phyloP scores from a whole-genome alignment of 225 moss, liverwort and hornwort species.

The Marchantia paleacea region DNA sequence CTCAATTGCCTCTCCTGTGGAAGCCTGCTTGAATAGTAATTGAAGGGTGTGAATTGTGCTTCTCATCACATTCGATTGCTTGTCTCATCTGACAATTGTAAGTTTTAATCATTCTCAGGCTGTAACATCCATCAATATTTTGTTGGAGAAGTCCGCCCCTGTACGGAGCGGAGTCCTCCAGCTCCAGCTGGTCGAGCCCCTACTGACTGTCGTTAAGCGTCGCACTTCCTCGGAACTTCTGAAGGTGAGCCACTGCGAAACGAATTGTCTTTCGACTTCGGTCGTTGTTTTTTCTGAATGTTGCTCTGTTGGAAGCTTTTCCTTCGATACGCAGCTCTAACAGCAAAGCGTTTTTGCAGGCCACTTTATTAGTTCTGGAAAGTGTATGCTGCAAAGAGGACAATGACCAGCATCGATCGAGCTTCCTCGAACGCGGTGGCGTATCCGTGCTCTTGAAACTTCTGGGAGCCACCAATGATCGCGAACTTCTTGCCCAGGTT shows the following conservation, averaged over 20 bases:
- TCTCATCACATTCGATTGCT: background rate
- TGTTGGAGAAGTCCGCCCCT: constrained; percentile 18
- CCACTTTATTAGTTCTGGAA: constrained; percentile 19
- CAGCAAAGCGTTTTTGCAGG: background rate
- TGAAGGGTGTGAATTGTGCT: background rate
- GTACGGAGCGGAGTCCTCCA: constrained; percentile 17
- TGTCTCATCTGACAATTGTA: background rate
- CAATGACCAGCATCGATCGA: constrained; percentile 15
- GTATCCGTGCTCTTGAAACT: constrained; percentile 25
- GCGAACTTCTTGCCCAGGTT: constrained; percentile 22
- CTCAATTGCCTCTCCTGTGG: background rate
- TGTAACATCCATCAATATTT: constrained; percentile 22
- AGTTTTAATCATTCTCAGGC: background rate
- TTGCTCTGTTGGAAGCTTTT: background rate
- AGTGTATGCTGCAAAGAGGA: constrained; percentile 22
- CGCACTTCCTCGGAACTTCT: constrained; percentile 19
- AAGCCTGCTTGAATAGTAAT: background rate
- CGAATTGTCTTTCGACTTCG: too few relatives aligned
- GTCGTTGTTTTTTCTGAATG: background rate
- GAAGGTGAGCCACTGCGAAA: background rate
- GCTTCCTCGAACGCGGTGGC: constrained; percentile 26
- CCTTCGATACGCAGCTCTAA: background rate
- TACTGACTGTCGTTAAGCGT: constrained; percentile 20
- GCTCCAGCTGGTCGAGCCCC: constrained; percentile 19
- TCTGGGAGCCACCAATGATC: constrained; percentile 25